Conservation (phyloP, 2,329 filamentous ascomycete species). For the Cercospora janseana region DNA sequence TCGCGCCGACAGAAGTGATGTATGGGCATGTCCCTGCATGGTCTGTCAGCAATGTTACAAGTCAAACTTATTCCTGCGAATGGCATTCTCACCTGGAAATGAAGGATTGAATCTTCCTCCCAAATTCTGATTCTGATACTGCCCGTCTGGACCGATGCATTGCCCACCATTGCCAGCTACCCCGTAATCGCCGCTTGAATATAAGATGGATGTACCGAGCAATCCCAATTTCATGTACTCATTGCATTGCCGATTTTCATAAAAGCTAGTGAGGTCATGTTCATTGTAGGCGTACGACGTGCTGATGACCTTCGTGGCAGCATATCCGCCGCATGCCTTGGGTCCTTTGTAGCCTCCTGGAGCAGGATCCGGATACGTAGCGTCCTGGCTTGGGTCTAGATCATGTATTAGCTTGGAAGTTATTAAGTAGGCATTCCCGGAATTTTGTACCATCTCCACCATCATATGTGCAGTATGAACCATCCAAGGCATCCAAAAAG, state of each 20-base stretch:
- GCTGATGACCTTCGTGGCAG: constrained; percentile 54
- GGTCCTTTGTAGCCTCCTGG: constrained; percentile 39
- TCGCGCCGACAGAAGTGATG: constrained; percentile 51
- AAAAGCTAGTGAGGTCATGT: constrained; percentile 45
- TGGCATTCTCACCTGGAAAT: constrained; percentile 46
- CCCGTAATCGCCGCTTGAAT: constrained; percentile 51
- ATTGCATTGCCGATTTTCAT: constrained; percentile 54
- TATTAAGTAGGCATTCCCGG: too few species aligned
- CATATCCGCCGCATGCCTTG: constrained; percentile 48
- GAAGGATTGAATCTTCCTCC: constrained; percentile 47
- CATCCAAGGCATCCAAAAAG: constrained; percentile 49
- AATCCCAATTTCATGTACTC: constrained; percentile 59
- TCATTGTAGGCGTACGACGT: constrained; percentile 53
- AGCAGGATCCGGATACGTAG: constrained; percentile 48
- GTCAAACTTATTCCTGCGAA: background rate
- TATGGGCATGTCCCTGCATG: constrained; percentile 33
- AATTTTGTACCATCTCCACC: constrained; percentile 32
- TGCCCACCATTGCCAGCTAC: constrained; percentile 32
- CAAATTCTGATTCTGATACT: constrained; percentile 32
- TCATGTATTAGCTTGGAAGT: background rate
- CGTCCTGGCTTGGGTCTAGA: constrained; percentile 38
- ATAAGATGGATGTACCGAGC: constrained; percentile 50
- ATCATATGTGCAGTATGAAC: constrained; percentile 39
- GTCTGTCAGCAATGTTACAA: background rate
- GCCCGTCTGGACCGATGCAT: constrained; percentile 23